phyloP scores from a whole-genome alignment of 352 stramenopile genomes.

The Detonula confervacea region DNA sequence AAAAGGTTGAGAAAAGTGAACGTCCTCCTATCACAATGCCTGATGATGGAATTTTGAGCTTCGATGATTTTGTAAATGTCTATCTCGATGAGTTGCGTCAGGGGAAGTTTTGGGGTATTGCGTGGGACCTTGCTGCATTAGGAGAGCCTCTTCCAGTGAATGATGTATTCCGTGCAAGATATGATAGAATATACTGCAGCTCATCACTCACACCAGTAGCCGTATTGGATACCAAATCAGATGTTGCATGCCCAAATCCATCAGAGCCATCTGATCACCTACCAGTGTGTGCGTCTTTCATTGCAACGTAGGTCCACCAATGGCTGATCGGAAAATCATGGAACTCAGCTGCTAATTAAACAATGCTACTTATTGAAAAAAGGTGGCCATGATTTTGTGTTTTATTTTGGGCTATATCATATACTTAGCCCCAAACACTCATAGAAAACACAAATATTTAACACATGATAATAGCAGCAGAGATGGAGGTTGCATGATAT shows the following conservation, averaged over 20 bases:
- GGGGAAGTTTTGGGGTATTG: slow-evolving; percentile 87
- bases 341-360: not conserved
- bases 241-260: slow-evolving; percentile 73
- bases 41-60: slow-evolving; percentile 54
- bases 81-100: slow-evolving; percentile 80
- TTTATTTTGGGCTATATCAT: too few species aligned
- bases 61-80: slow-evolving; percentile 77
- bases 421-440: too few species aligned
- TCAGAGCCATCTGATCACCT: slow-evolving; percentile 45
- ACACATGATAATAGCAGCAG: too few species aligned
- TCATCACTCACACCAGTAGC: slow-evolving; percentile 45
- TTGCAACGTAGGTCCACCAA: too few species aligned
- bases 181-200: slow-evolving; percentile 81
- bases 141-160: slow-evolving; percentile 66
- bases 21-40: slow-evolving; percentile 61
- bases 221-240: slow-evolving; percentile 65
- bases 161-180: slow-evolving; percentile 70
- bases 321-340: not conserved
- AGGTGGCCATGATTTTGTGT: too few species aligned
- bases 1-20: slow-evolving; percentile 51
- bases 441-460: too few species aligned
- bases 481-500: not conserved
- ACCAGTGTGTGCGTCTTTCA: slow-evolving; percentile 37
- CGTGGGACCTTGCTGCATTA: slow-evolving; percentile 79
- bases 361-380: too few species aligned